Evolutionary conservation across 2,329 filamentous ascomycete genomes (phyloP).

Genomic region (Scedosporium aurantiacum): DNA sequence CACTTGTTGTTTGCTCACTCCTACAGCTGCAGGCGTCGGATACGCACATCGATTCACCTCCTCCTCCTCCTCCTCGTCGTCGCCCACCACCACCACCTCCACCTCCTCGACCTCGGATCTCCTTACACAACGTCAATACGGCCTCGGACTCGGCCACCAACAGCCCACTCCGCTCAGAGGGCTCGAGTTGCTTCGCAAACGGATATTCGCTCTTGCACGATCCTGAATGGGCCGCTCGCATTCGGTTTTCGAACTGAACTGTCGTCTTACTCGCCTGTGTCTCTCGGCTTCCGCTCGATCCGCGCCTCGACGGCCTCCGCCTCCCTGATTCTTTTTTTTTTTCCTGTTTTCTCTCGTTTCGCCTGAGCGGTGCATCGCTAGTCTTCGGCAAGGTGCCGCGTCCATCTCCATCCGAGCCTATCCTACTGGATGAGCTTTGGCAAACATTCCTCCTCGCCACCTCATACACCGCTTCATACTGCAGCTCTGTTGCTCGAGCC

Average conservation of each 20-base stretch:
- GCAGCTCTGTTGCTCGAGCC: not conserved
- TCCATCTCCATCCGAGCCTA: not conserved
- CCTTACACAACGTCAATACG: not conserved
- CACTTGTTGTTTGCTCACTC: too few relatives aligned
- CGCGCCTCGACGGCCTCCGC: not conserved
- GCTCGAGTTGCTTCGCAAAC: not conserved
- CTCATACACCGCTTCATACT: not conserved
- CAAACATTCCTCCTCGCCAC: not conserved
- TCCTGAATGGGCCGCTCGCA: not conserved
- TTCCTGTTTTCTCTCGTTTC: not conserved
- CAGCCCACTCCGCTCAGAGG: not conserved
- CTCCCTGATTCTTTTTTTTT: not conserved
- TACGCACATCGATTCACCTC: too few relatives aligned
- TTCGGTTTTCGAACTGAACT: not conserved
- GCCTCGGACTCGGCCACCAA: not conserved
- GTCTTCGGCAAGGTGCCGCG: not conserved
- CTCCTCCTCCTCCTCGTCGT: not conserved
- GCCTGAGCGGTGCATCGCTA: not conserved
- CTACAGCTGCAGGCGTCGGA: too few relatives aligned
- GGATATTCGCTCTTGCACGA: not conserved
- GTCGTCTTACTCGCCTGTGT: not conserved
- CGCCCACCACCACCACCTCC: not conserved
- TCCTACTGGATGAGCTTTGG: not conserved
- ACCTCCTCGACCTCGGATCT: not conserved
- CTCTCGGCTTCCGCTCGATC: not conserved